These are phyloP conservation scores for Kregervanrija pseudodelftensis DNA, from an alignment of 805 yeast genomes.

Conservation along the genomic window DNA sequence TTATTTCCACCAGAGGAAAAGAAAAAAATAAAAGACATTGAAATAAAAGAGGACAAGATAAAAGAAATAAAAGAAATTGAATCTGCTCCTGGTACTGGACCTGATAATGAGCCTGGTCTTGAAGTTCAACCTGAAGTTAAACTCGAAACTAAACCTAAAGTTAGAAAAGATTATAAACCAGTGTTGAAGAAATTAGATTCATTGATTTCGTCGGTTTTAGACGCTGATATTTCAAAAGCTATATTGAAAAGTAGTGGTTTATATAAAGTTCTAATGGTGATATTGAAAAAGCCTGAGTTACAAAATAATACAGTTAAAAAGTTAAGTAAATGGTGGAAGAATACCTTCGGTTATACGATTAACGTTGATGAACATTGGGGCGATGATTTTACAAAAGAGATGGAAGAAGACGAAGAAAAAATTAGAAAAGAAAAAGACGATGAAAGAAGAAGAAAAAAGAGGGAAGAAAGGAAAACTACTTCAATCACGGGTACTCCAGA, in stretches of 20 bases:
- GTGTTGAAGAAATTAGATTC: conserved; percentile 16
- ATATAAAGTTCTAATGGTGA: conserved; percentile 24
- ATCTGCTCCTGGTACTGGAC: background rate
- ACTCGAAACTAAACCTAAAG: background rate
- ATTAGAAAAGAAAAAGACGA: conserved; percentile 15
- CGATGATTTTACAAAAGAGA: conserved; percentile 20
- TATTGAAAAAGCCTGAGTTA: conserved; percentile 32
- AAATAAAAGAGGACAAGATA: background rate
- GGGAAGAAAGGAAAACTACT: conserved; percentile 21
- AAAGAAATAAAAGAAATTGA: background rate
- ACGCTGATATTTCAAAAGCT: conserved; percentile 21
- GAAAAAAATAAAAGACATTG: conserved; percentile 2
- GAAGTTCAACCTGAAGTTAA: background rate
- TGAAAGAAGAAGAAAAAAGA: conserved; percentile 34
- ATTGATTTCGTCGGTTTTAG: conserved; percentile 19
- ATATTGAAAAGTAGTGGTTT: conserved; percentile 26
- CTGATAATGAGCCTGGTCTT: conserved; percentile 3
- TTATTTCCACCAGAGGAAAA: conserved; percentile 14
- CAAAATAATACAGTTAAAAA: conserved; percentile 12
- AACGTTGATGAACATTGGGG: conserved; percentile 23
- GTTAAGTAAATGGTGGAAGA: conserved; percentile 15
- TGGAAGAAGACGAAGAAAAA: conserved; percentile 15
- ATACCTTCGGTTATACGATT: conserved; percentile 23
- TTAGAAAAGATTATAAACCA: conserved; percentile 13
- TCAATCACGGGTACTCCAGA: conserved; percentile 3